Base-by-base conservation (phyloP, 2,329 filamentous ascomycete species). In the Monilinia aucupariae region DNA sequence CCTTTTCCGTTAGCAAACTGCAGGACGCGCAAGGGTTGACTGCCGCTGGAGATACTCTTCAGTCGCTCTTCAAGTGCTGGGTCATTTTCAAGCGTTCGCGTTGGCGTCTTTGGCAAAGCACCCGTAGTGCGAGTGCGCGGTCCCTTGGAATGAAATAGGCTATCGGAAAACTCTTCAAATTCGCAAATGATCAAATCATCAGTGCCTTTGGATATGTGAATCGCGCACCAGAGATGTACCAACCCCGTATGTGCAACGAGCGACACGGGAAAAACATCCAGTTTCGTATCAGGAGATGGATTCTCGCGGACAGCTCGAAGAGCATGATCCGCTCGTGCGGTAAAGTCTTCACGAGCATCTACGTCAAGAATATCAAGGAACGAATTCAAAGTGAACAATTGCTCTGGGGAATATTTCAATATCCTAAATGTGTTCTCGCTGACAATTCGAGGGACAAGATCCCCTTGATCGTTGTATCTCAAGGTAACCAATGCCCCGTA, bases 291-390 rank as follows among this genome's bases (percentile, higher is more conserved):
- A 83, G 22, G 5, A 37, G 4, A 55, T 50, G 47, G 22, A 2
- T 54, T 17, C 37, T 62, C 58, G 41, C 20, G 22, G 25, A 8
- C 52, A 41, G 43, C 34, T 12, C 49, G 45, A 27, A 62, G 51
- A 37, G 60, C 52, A 25, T 58, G 60, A 12, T 66, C 47, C 1
- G 32, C 51, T 17, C 60, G n/a, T 32, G 53, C 53, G 3, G 49
- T 25, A 9, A 62, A 62, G 10, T 62, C 60, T 50, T 62, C 53
- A 13, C 53, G 51, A 27, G 90, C 88, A 66, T 94, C 91, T 54
- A 96, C 90, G 30, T 87, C 84, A 61, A 96, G 89, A 71, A 96
- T 96, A 71, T 96, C 90, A 59, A 96, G 83, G 70, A 96, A 96
- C 70, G 82, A 92, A 10, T 82, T 79, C 2, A 94, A 76, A 3